Conservation (phyloP, 2,329 filamentous ascomycete genomes). For the Bipolaris bicolor region DNA sequence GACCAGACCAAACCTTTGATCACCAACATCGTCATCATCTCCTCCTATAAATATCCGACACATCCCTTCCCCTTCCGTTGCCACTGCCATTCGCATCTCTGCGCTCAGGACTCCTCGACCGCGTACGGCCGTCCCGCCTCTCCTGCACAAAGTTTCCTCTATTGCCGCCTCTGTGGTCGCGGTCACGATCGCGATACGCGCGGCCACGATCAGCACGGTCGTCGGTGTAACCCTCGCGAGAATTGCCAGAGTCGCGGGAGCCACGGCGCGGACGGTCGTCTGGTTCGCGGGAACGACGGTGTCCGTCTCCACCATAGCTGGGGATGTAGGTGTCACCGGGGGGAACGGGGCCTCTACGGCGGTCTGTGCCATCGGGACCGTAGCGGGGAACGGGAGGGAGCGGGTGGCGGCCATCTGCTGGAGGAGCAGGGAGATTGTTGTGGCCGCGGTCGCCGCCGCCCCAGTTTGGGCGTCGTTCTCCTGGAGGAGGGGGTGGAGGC, state of each 20-base stretch:
- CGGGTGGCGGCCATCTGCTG: slow-evolving; percentile 45
- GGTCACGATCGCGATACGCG: slow-evolving; percentile 26
- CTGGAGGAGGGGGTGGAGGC: slow-evolving; percentile 44
- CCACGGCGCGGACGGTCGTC: slow-evolving; percentile 44
- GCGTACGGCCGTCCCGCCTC: slow-evolving; percentile 40
- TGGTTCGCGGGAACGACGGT: slow-evolving; percentile 43
- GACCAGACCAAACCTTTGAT: background rate
- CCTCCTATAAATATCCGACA: slow-evolving; percentile 38
- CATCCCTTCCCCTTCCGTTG: slow-evolving; percentile 32
- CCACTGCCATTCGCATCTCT: slow-evolving; percentile 28
- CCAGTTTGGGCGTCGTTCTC: slow-evolving; percentile 42
- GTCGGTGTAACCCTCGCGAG: slow-evolving; percentile 38
- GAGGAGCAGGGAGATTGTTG: slow-evolving; percentile 43
- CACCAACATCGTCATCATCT: slow-evolving; percentile 8
- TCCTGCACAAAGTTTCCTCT: slow-evolving; percentile 34
- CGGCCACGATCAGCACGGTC: slow-evolving; percentile 39
- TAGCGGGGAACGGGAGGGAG: slow-evolving; percentile 46
- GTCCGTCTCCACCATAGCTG: slow-evolving; percentile 44
- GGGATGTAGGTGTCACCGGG: slow-evolving; percentile 55
- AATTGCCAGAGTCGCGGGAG: slow-evolving; percentile 45
- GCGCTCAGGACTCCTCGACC: slow-evolving; percentile 46
- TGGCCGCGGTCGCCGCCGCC: slow-evolving; percentile 37
- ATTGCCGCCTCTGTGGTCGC: slow-evolving; percentile 28
- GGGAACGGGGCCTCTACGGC: slow-evolving; percentile 31
- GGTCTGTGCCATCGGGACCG: slow-evolving; percentile 31